Evolutionary conservation across 441 rosid genomes (phyloP).

Genomic region (Syzygium malaccense): DNA sequence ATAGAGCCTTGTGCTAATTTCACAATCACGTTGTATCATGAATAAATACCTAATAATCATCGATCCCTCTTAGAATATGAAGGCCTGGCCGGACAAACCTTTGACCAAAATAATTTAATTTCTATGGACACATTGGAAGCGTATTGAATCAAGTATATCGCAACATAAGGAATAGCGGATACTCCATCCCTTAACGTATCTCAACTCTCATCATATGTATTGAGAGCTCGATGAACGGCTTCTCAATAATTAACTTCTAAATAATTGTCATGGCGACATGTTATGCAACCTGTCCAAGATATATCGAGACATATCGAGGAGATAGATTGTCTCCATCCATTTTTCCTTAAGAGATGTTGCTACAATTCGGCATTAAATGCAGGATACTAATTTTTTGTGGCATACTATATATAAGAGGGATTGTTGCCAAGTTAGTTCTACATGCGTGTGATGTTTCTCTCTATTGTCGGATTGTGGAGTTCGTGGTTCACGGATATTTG

Average conservation of each 20-base stretch:
- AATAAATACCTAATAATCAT: neutral
- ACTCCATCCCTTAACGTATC: neutral
- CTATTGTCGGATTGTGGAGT: neutral
- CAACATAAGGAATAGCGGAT: neutral
- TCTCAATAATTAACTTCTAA: neutral
- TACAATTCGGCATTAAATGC: neutral
- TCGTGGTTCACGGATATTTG: neutral
- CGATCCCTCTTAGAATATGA: neutral
- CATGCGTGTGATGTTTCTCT: neutral
- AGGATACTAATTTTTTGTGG: neutral
- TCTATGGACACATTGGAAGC: neutral
- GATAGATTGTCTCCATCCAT: neutral
- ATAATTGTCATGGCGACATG: neutral
- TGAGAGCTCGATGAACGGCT: neutral
- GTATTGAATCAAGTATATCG: neutral
- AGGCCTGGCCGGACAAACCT: neutral
- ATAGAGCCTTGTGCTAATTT: neutral
- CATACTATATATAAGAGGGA: neutral
- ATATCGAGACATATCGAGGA: neutral
- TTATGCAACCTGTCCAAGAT: neutral
- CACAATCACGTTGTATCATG: neutral
- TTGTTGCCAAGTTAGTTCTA: neutral
- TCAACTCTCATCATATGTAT: neutral
- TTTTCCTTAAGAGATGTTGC: neutral
- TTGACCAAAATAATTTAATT: neutral